These are phyloP conservation scores for Letharia columbiana DNA, from an alignment of 495 filamentous ascomycete genomes.

Conservation along the genomic window DNA sequence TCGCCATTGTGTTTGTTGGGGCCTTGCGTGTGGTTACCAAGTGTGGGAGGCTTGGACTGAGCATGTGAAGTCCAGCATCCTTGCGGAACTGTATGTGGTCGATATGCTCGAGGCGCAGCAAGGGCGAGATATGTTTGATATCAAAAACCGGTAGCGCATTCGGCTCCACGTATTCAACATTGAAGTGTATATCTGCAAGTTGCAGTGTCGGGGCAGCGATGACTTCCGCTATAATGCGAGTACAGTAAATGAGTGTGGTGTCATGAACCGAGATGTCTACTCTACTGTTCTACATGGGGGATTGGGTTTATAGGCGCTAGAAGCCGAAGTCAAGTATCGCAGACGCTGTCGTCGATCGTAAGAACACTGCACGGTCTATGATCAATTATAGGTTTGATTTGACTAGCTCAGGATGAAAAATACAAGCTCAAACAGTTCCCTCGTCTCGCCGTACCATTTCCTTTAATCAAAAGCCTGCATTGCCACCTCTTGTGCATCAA, in stretches of 20 bases:
- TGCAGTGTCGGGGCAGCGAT: neutral
- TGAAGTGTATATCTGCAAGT: neutral
- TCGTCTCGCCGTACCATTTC: slow-evolving; percentile 1
- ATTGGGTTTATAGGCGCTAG: neutral
- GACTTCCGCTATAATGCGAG: no score
- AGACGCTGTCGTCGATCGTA: neutral
- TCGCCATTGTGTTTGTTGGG: slow-evolving; percentile 14
- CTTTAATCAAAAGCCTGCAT: neutral
- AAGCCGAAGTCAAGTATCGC: neutral
- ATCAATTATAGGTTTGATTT: neutral
- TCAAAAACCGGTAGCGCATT: neutral
- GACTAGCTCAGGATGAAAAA: neutral
- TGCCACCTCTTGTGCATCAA: neutral
- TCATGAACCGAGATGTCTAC: neutral
- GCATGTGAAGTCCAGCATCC: neutral
- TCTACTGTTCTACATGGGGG: neutral
- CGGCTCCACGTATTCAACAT: neutral
- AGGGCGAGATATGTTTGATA: neutral
- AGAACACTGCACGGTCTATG: neutral
- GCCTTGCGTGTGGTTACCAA: neutral
- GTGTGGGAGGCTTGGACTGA: neutral
- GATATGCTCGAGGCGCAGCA: neutral
- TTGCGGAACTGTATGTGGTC: neutral
- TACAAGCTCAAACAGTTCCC: slow-evolving; percentile 3
- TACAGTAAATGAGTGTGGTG: neutral